Evolutionary conservation across 805 yeast species (phyloP).

Genomic region (Monosporozyma servazzii): DNA sequence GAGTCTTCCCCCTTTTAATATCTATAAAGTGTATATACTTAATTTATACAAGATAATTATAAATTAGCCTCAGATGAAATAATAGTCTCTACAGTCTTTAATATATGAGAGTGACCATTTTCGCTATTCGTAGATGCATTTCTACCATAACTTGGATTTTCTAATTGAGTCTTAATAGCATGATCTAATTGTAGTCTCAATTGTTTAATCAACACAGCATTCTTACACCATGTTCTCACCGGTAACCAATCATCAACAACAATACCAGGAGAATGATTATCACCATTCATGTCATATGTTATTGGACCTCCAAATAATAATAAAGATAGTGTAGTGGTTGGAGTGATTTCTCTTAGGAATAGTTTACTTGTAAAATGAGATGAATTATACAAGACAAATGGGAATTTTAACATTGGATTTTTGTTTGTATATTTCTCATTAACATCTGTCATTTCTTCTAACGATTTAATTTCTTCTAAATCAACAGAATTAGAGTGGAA

Average conservation of each 20-base stretch:
- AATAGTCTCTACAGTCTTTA: conserved; percentile 32
- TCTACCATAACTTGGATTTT: conserved; percentile 31
- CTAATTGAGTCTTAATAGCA: conserved; percentile 54
- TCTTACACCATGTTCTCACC: conserved; percentile 85
- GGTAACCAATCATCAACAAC: conserved; percentile 86
- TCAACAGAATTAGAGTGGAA: conserved; percentile 39
- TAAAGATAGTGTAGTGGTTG: conserved; percentile 61
- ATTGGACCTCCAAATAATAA: conserved; percentile 76
- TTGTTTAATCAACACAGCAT: conserved; percentile 74
- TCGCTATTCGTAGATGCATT: conserved; percentile 12
- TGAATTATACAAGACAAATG: conserved; percentile 55
- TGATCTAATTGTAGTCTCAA: conserved; percentile 58
- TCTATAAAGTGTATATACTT: background rate
- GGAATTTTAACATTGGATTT: conserved; percentile 34
- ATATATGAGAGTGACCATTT: conserved; percentile 25
- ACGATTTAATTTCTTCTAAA: conserved; percentile 18
- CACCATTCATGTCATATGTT: conserved; percentile 42
- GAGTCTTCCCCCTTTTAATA: background rate
- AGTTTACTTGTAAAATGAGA: conserved; percentile 58
- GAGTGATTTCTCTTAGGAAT: conserved; percentile 70
- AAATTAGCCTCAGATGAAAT: background rate
- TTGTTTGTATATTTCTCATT: conserved; percentile 23
- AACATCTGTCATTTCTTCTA: conserved; percentile 11
- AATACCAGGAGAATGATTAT: conserved; percentile 67
- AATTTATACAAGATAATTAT: background rate